These are phyloP conservation scores for Oryza officinalis DNA, from an alignment of 176 grass and related monocot species.

Conservation along the genomic window DNA sequence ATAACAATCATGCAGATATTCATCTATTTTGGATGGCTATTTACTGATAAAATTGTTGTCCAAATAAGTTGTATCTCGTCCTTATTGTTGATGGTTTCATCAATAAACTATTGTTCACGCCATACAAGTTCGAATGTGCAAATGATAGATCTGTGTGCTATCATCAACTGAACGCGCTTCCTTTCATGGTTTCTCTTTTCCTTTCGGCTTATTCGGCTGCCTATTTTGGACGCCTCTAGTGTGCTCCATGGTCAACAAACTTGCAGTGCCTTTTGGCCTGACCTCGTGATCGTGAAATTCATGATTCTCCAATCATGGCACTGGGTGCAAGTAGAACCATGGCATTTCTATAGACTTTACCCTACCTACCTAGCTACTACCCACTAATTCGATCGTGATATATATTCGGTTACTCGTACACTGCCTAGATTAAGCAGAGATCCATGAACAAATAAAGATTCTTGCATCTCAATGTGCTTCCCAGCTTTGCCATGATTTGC, in stretches of 20 bases:
- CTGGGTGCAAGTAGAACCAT: neutral
- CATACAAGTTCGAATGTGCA: neutral
- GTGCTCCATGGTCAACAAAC: slow-evolving; percentile 39
- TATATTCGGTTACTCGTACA: neutral
- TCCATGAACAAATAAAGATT: neutral
- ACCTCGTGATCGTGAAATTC: neutral
- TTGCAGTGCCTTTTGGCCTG: slow-evolving; percentile 3
- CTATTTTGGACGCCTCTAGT: neutral
- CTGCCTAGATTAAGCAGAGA: neutral
- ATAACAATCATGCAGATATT: too few species aligned
- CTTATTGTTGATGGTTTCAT: too few species aligned
- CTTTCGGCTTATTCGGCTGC: neutral
- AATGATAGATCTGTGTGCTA: neutral
- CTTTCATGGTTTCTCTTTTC: neutral
- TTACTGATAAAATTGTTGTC: too few species aligned
- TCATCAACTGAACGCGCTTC: neutral
- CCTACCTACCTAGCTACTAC: neutral
- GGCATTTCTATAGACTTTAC: neutral
- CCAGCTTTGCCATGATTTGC: neutral
- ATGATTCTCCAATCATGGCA: slow-evolving; percentile 31
- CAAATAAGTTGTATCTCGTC: too few species aligned
- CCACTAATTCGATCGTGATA: neutral
- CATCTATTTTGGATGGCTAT: too few species aligned
- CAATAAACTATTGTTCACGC: too few species aligned
- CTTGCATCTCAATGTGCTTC: neutral